phyloP scores from a whole-genome alignment of 345 rosid genomes.

The Corymbia maculata region DNA sequence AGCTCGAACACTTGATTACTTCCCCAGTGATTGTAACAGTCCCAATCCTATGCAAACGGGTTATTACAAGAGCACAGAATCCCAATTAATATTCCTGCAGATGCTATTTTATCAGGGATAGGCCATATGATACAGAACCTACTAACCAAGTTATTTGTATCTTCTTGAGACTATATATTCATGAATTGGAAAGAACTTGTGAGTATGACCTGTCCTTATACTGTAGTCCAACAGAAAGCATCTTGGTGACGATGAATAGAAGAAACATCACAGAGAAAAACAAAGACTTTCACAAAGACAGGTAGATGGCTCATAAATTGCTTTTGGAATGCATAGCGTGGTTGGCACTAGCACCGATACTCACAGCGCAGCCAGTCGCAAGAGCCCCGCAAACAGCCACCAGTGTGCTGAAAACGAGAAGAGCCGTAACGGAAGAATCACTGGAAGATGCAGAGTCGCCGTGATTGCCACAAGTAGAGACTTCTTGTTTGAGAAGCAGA shows the following conservation, averaged over 20 bases:
- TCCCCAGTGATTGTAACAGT: not conserved
- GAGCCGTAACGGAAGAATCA: conserved; percentile 8
- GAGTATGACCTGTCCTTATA: not conserved
- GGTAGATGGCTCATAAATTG: not conserved
- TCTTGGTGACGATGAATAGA: not conserved
- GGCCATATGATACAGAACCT: not conserved
- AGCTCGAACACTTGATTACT: not conserved
- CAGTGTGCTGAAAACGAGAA: conserved; percentile 31
- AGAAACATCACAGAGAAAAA: not conserved
- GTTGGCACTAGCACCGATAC: not conserved
- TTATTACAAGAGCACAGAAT: not conserved
- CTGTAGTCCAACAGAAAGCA: not conserved
- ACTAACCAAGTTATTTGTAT: not conserved
- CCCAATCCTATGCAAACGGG: not conserved
- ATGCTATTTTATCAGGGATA: not conserved
- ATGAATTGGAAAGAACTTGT: not conserved
- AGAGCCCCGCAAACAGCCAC: conserved; percentile 11
- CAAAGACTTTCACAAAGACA: not conserved
- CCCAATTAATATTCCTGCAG: not conserved
- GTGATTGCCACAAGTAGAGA: not conserved
- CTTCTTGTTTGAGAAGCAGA: not conserved
- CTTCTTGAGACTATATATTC: not conserved
- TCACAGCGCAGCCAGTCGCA: not conserved
- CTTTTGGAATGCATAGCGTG: not conserved
- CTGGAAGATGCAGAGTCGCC: not conserved